phyloP scores from a whole-genome alignment of 306 rosid genomes.

The Sicyos edulis region DNA sequence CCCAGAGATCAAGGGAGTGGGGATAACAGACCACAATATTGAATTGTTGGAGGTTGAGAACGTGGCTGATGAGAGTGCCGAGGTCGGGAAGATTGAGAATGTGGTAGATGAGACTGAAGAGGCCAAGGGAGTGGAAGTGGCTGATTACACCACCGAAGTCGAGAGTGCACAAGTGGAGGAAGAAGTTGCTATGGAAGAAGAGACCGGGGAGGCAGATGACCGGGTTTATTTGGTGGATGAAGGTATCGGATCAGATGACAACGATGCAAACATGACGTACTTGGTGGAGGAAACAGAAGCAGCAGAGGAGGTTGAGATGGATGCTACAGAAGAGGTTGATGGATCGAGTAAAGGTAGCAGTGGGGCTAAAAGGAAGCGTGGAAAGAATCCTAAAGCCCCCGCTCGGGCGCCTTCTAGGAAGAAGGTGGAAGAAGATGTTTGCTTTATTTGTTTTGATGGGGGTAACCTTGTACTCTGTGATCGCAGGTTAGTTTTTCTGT shows the following conservation, averaged over 20 bases:
- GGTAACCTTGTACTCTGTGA: constrained; percentile 97
- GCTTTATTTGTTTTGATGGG: constrained; percentile 98
- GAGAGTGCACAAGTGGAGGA: constrained; percentile 29
- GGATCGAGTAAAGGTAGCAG: constrained; percentile 32
- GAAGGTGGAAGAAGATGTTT: constrained; percentile 89
- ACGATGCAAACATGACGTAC: constrained; percentile 28
- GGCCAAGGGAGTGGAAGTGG: constrained; percentile 1
- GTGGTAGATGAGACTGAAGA: constrained; percentile 19
- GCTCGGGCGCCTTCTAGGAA: constrained; percentile 49
- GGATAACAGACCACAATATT: not conserved
- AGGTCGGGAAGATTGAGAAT: not conserved
- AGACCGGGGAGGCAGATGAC: constrained; percentile 23
- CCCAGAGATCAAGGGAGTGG: constrained; percentile 14
- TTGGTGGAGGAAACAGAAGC: constrained; percentile 27
- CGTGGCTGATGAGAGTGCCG: constrained; percentile 11
- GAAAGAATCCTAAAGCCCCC: constrained; percentile 45
- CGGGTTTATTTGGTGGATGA: constrained; percentile 32
- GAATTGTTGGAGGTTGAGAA: constrained; percentile 10
- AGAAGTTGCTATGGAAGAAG: constrained; percentile 22
- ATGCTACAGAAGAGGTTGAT: constrained; percentile 32
- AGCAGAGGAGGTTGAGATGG: constrained; percentile 44
- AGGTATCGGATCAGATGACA: constrained; percentile 30
- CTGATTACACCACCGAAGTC: constrained; percentile 15
- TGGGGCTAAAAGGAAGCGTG: constrained; percentile 81
- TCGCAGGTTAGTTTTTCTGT: constrained; percentile 56